Evolutionary conservation across 83 land plant species (phyloP), one percentile per base, ranked within the genome.

Genomic region (Picea mariana): DNA sequence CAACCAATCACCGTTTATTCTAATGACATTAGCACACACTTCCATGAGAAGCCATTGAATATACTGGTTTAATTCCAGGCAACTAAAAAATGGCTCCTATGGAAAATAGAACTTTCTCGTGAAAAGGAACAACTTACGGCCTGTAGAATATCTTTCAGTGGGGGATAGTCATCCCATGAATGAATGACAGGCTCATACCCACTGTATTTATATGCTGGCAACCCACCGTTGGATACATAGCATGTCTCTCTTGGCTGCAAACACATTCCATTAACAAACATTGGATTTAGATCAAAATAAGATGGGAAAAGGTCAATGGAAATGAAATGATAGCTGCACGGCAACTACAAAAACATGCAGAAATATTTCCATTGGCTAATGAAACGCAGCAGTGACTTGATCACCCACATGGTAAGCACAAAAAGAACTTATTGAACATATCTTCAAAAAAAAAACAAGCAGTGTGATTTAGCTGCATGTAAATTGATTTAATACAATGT

Each of bases 181-280:
- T 94, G 85, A 20, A 94, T 89, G 80, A 84, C 86, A 52, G 93
- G 95, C 86, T 89, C 80, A 72, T 91, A 92, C 20, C 97, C 97
- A 83, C 95, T 94, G 85, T 94, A 94, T 75, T 71, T 85, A 59
- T 87, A 75, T 11, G 81, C 80, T 23, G 89, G 85, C 84, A 94
- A 71, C 13, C 95, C 95, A 63, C 79, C 83, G 78, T 80, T 86
- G 47, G 97, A 95, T 77, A 94, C 86, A 85, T 94, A 94, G 84
- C 97, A 94, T 65, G 95, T 90, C 18, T 94, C 97, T 84, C 97
- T 89, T 18, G 95, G 95, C 97, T 94, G 88, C 87, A 84, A 2
- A 76, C 15, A 83, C 31, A 61, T 24, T 60, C 52, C 12, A 16
- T 31, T 8, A 80, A 47, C 34, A n/a, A 23, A 44, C 11, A 21